These are phyloP conservation scores for Hypseocharis bilobata DNA, from an alignment of 441 rosid species.

Conservation along the genomic window DNA sequence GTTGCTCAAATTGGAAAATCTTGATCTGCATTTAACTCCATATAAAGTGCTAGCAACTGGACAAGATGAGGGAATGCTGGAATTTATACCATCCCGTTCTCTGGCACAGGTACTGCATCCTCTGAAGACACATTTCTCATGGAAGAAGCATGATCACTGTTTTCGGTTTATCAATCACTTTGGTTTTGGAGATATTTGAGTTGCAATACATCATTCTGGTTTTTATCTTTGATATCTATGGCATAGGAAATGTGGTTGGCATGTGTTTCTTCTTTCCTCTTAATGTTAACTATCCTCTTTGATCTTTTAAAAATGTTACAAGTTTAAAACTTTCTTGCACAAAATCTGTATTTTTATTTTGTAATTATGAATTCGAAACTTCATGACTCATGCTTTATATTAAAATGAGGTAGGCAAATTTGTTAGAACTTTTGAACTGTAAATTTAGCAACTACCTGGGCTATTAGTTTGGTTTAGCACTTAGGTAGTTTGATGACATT, in stretches of 20 bases:
- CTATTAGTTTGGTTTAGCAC: neutral
- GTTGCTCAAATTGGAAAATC: conserved; percentile 85
- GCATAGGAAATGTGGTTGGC: neutral
- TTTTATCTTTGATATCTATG: neutral
- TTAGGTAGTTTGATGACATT: neutral
- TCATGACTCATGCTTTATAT: neutral
- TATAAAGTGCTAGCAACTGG: conserved; percentile 93
- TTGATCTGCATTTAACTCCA: conserved; percentile 85
- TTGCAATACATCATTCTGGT: conserved; percentile 5
- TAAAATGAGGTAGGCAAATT: neutral
- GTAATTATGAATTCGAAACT: neutral
- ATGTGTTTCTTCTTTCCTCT: neutral
- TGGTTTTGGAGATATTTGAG: neutral
- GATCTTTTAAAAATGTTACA: neutral
- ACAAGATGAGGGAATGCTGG: conserved; percentile 97
- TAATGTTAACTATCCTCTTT: neutral
- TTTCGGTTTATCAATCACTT: neutral
- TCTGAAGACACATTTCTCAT: conserved; percentile 12
- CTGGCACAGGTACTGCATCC: conserved; percentile 65
- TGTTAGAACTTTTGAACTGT: neutral
- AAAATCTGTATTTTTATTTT: neutral
- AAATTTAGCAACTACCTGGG: neutral
- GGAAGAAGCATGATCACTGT: neutral
- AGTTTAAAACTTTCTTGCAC: neutral
- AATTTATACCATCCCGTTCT: conserved; percentile 85